Conservation (phyloP, 768 basidiomycete species). For the Leccinellum rugosiceps region DNA sequence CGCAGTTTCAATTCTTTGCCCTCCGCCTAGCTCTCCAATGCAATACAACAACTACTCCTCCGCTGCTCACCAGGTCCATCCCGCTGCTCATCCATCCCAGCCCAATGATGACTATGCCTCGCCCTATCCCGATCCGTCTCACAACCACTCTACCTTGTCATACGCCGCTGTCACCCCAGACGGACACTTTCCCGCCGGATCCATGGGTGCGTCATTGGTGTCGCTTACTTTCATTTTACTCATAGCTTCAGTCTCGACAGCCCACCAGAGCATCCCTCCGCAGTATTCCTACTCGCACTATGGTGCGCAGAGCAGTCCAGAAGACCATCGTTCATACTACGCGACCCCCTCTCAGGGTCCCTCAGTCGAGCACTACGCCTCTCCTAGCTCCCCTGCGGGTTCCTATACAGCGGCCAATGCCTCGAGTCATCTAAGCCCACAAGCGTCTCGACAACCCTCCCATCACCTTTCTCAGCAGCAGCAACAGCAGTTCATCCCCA, state of each 20-base stretch:
- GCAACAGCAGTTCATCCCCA: constrained; percentile 45
- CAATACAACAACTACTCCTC: constrained; percentile 29
- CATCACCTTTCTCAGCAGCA: constrained; percentile 19
- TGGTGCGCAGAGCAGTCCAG: constrained; percentile 12
- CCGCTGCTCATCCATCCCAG: constrained; percentile 18
- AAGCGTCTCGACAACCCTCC: constrained; percentile 15
- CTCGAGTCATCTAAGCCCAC: constrained; percentile 14
- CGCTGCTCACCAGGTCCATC: constrained; percentile 16
- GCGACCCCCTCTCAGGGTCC: constrained; percentile 15
- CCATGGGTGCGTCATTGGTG: constrained; percentile 26
- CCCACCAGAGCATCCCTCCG: constrained; percentile 15
- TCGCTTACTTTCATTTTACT: constrained; percentile 7
- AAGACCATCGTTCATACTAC: constrained; percentile 28
- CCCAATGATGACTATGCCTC: constrained; percentile 18
- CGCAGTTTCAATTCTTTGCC: constrained; percentile 4
- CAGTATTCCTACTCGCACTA: constrained; percentile 22
- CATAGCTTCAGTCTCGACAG: constrained; percentile 16
- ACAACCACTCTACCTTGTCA: constrained; percentile 20
- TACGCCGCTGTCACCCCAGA: constrained; percentile 26
- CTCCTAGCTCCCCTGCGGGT: constrained; percentile 16
- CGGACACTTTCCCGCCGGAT: constrained; percentile 18
- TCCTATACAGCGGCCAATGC: constrained; percentile 21
- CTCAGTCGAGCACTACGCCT: constrained; percentile 21
- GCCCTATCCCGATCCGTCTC: constrained; percentile 25
- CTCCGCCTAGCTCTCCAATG: constrained; percentile 17